phyloP scores from a whole-genome alignment of 23 red algal genomes.

The Gracilaria caudata region DNA sequence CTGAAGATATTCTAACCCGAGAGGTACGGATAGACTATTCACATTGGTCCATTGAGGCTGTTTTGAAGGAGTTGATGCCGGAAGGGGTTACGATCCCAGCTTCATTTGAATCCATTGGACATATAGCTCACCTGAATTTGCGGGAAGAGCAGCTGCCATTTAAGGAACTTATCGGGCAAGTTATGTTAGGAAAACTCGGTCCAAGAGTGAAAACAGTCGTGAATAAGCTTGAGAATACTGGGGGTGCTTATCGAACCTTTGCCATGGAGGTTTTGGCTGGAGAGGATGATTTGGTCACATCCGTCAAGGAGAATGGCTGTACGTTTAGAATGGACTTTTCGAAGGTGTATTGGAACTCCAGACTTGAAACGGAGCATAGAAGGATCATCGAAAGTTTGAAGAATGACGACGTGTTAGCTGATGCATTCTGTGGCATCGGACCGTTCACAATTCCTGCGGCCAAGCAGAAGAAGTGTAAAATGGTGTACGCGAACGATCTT shows the following conservation, averaged over 20 bases:
- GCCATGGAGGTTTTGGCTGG: slow-evolving; percentile 88
- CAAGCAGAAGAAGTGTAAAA: slow-evolving; percentile 35
- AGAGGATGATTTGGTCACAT: slow-evolving; percentile 49
- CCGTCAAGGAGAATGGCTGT: slow-evolving; percentile 92
- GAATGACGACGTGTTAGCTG: slow-evolving; percentile 59
- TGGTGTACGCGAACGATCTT: slow-evolving; percentile 89
- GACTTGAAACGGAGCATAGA: slow-evolving; percentile 90
- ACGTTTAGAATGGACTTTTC: slow-evolving; percentile 77
- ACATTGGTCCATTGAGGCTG: slow-evolving; percentile 40
- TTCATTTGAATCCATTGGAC: slow-evolving; percentile 86
- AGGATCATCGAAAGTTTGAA: slow-evolving; percentile 69
- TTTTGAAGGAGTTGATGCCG: slow-evolving; percentile 59
- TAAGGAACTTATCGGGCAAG: slow-evolving; percentile 73
- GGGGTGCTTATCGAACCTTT: slow-evolving; percentile 93
- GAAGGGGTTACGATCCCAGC: slow-evolving; percentile 59
- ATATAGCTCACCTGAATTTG: slow-evolving; percentile 93
- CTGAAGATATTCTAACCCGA: slow-evolving; percentile 14
- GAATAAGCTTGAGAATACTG: slow-evolving; percentile 87
- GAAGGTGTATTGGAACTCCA: slow-evolving; percentile 97
- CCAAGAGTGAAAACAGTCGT: slow-evolving; percentile 82
- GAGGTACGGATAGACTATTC: slow-evolving; percentile 52
- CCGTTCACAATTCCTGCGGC: slow-evolving; percentile 91
- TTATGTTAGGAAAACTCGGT: slow-evolving; percentile 82
- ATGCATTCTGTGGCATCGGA: slow-evolving; percentile 96
- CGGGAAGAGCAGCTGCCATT: slow-evolving; percentile 70